Percentiles rank a stretch among this genome's conserved stretches.
Conservation (phyloP, 1,139 yeast species). For the Kodamaea arcana region DNA sequence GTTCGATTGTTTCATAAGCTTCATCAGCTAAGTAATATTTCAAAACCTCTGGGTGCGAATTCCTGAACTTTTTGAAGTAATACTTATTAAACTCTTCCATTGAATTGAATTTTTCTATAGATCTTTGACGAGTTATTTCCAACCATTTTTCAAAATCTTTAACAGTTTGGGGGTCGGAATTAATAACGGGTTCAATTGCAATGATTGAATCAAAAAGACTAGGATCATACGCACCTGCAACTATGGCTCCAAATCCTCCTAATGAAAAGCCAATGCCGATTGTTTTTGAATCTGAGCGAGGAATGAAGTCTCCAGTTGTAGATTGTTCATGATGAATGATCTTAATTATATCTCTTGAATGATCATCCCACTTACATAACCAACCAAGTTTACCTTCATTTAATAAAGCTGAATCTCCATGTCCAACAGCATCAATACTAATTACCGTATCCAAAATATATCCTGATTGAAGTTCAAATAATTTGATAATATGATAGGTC, state of each 20-base stretch:
- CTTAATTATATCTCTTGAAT: conserved; percentile 52
- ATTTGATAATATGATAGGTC: conserved; percentile 51
- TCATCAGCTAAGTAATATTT: conserved; percentile 43
- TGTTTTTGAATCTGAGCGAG: conserved; percentile 32
- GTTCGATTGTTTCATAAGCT: conserved; percentile 10
- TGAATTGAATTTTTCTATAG: conserved; percentile 34
- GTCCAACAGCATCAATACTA: conserved; percentile 56
- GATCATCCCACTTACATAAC: conserved; percentile 60
- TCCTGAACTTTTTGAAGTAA: conserved; percentile 41
- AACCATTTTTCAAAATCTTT: conserved; percentile 21
- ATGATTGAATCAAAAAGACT: conserved; percentile 51
- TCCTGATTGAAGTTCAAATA: conserved; percentile 28
- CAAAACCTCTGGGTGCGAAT: conserved; percentile 42
- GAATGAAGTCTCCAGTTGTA: conserved; percentile 33
- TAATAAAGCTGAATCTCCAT: conserved; percentile 61
- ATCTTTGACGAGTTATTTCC: conserved; percentile 21
- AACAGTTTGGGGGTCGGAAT: conserved; percentile 15
- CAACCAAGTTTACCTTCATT: conserved; percentile 55
- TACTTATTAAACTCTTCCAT: conserved; percentile 39
- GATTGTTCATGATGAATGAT: conserved; percentile 42
- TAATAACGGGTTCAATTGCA: conserved; percentile 61
- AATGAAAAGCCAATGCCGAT: conserved; percentile 71
- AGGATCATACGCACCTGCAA: conserved; percentile 52
- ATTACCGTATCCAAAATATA: conserved; percentile 41
- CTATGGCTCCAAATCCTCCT: conserved; percentile 58